These are phyloP conservation scores for Cenchrus fungigraminus DNA, from an alignment of 176 grass and related monocot species.

Conservation along the genomic window DNA sequence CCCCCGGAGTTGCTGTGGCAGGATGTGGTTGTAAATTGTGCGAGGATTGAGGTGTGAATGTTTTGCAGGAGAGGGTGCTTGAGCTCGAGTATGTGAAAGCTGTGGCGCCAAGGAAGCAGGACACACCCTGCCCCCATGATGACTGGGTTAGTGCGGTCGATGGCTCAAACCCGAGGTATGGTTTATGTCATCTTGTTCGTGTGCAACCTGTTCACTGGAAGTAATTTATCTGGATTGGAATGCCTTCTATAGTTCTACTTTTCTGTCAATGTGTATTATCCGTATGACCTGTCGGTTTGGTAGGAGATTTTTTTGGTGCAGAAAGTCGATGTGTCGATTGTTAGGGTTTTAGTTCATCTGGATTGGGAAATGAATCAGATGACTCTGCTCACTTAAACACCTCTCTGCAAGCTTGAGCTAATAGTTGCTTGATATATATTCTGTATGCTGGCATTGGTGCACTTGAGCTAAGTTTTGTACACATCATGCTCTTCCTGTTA, in stretches of 20 bases:
- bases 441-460: background rate
- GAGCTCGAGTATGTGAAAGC: slow-evolving; percentile 93
- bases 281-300: background rate
- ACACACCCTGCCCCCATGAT: slow-evolving; percentile 80
- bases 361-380: background rate
- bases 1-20: background rate
- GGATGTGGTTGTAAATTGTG: background rate
- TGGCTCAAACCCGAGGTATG: slow-evolving; percentile 81
- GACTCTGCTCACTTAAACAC: background rate
- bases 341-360: background rate
- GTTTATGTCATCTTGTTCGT: background rate
- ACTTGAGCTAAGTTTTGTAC: background rate
- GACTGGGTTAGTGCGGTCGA: slow-evolving; percentile 95
- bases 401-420: background rate
- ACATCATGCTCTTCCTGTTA: background rate
- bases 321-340: background rate
- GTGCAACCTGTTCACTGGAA: background rate
- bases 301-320: background rate
- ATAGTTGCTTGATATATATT: background rate
- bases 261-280: background rate
- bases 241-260: background rate
- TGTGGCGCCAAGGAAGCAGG: slow-evolving; percentile 73
- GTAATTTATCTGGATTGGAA: background rate
- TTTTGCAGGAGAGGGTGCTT: slow-evolving; percentile 85
- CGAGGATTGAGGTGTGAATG: background rate